Evolutionary conservation across 2,329 filamentous ascomycete genomes (phyloP).

Genomic region (Alternaria gaisen): DNA sequence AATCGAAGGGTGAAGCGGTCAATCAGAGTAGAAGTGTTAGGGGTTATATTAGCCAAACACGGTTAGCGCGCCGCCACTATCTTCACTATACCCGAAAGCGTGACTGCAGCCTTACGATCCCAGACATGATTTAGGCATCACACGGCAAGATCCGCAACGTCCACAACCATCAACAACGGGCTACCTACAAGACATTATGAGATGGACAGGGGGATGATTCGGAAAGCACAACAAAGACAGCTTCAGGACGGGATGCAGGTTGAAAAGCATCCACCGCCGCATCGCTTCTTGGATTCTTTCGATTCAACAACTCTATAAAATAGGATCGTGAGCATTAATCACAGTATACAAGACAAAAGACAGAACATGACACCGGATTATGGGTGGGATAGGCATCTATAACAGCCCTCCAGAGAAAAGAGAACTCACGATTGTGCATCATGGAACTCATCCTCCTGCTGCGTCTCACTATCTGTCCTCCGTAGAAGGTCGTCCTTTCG

Average conservation of each 20-base stretch:
- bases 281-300: constrained; percentile 7
- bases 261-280: constrained; percentile 23
- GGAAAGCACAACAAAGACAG: not conserved
- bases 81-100: not conserved
- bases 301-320: constrained; percentile 16
- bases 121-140: constrained; percentile 1
- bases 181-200: not conserved
- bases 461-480: constrained; percentile 54
- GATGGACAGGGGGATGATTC: not conserved
- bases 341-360: not conserved
- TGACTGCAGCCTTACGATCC: constrained; percentile 5
- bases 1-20: not conserved
- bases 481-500: constrained; percentile 30
- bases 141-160: not conserved
- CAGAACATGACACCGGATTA: not conserved
- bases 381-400: not conserved
- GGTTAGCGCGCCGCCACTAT: constrained; percentile 3
- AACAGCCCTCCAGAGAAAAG: not conserved
- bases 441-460: constrained; percentile 58
- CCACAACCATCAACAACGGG: not conserved
- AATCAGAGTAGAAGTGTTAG: not conserved
- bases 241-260: constrained; percentile 22
- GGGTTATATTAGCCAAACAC: constrained; percentile 1
- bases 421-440: constrained; percentile 54
- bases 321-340: constrained; percentile 12